phyloP scores from a whole-genome alignment of 129 eudicot species.

The Rutidosis leptorrhynchoides region DNA sequence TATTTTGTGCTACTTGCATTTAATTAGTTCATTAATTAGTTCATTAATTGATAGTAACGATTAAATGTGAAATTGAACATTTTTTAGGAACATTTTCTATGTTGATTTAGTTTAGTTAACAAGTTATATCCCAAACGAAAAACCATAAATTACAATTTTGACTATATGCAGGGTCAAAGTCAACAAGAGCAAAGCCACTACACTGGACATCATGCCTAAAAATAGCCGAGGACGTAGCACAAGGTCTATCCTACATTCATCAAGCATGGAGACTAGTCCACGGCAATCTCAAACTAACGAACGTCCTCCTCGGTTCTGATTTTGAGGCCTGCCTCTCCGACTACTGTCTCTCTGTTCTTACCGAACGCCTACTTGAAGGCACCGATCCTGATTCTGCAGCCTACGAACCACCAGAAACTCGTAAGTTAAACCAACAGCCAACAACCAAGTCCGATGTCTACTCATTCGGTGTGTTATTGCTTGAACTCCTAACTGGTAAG shows the following conservation, averaged over 20 bases:
- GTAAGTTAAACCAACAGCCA: conserved; percentile 42
- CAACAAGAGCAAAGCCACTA: conserved; percentile 79
- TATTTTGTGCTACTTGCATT: too few relatives aligned
- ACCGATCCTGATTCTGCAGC: conserved; percentile 43
- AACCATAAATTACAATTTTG: not conserved
- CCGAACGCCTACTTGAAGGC: conserved; percentile 20
- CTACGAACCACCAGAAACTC: conserved; percentile 74
- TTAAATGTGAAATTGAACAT: not conserved
- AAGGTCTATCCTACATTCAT: conserved; percentile 91
- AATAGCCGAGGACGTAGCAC: conserved; percentile 86
- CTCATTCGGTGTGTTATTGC: conserved; percentile 68
- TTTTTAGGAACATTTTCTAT: not conserved
- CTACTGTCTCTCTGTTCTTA: conserved; percentile 65
- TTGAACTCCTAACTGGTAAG: conserved; percentile 76
- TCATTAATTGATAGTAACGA: not conserved
- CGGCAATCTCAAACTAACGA: conserved; percentile 82
- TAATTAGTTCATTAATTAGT: not conserved
- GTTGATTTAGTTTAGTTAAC: not conserved
- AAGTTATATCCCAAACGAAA: not conserved
- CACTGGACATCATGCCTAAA: conserved; percentile 95
- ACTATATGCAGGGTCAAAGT: conserved; percentile 65
- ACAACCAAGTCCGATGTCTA: conserved; percentile 81
- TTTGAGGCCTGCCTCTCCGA: conserved; percentile 90
- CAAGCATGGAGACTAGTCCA: conserved; percentile 97
- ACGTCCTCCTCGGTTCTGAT: conserved; percentile 81